Conservation (phyloP, 805 yeast genomes). For the Candida xiaguanensis region DNA sequence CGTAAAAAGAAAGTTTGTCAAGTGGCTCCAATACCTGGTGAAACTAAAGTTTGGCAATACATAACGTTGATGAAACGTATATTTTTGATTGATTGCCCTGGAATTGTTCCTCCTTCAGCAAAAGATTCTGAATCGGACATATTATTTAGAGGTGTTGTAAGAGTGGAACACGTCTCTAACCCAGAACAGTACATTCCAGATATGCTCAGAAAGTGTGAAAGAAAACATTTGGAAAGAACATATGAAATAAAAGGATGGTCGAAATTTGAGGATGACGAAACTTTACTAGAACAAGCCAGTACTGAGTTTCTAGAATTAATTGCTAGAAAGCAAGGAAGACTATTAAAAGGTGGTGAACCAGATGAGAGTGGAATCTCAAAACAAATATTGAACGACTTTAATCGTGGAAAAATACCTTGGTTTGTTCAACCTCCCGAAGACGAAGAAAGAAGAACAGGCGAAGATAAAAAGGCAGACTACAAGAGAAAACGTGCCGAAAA, state of each 20-base stretch:
- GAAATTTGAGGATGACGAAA: constrained; percentile 37
- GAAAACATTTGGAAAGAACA: constrained; percentile 89
- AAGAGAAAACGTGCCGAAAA: constrained; percentile 53
- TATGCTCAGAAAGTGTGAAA: constrained; percentile 77
- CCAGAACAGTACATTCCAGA: constrained; percentile 96
- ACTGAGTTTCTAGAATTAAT: constrained; percentile 80
- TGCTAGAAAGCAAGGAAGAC: constrained; percentile 90
- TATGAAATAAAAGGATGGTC: constrained; percentile 92
- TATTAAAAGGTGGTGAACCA: constrained; percentile 96
- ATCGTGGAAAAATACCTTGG: constrained; percentile 98
- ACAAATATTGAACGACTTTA: constrained; percentile 87
- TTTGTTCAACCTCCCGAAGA: constrained; percentile 90
- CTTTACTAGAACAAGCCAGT: constrained; percentile 46
- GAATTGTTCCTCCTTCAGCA: constrained; percentile 93
- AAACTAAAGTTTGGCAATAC: constrained; percentile 98
- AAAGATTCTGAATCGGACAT: constrained; percentile 91
- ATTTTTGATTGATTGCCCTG: constrained; percentile 96
- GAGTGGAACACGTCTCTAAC: constrained; percentile 94
- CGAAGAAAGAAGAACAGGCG: constrained; percentile 54
- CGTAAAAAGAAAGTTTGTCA: constrained; percentile 93
- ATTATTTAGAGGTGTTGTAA: constrained; percentile 92
- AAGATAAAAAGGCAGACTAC: constrained; percentile 50
- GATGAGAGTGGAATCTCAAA: constrained; percentile 93
- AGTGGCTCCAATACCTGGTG: constrained; percentile 99
- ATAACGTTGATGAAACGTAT: constrained; percentile 95